Evolutionary conservation across 345 rosid genomes (phyloP).

Genomic region (Acer yangbiense): DNA sequence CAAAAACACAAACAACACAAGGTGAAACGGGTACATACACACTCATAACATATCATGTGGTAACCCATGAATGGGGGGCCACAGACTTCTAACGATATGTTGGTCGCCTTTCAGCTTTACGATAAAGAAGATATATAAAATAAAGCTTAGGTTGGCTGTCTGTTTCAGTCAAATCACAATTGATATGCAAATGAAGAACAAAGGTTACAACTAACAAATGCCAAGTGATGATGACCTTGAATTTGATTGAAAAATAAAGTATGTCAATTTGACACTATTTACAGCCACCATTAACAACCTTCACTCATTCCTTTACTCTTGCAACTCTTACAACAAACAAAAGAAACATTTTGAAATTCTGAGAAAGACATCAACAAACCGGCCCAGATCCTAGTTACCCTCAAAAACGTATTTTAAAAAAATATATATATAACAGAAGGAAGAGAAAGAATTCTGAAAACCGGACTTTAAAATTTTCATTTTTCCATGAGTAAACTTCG

Average conservation of each 20-base stretch:
- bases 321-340: conserved; percentile 12
- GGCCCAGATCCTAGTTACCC: conserved; percentile 23
- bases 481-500: conserved; percentile 4
- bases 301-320: conserved; percentile 14
- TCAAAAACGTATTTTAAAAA: not conserved
- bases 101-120: no score
- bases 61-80: no score
- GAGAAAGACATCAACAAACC: conserved; percentile 7
- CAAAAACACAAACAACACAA: no score
- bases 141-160: no score
- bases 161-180: no score
- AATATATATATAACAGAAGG: not conserved
- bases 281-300: conserved; percentile 26
- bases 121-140: no score
- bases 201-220: not conserved
- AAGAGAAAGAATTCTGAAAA: conserved; percentile 14
- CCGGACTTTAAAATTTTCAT: not conserved
- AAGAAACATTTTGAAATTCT: conserved; percentile 18
- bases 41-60: no score
- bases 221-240: not conserved
- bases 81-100: no score
- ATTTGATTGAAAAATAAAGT: no score
- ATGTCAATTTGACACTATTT: conserved; percentile 23
- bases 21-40: no score
- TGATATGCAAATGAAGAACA: no score